Percentiles rank a stretch among this genome's conserved stretches.
These are phyloP conservation scores for Fusarium sp. DNA, from an alignment of 2,329 filamentous ascomycete species.

Conservation along the genomic window DNA sequence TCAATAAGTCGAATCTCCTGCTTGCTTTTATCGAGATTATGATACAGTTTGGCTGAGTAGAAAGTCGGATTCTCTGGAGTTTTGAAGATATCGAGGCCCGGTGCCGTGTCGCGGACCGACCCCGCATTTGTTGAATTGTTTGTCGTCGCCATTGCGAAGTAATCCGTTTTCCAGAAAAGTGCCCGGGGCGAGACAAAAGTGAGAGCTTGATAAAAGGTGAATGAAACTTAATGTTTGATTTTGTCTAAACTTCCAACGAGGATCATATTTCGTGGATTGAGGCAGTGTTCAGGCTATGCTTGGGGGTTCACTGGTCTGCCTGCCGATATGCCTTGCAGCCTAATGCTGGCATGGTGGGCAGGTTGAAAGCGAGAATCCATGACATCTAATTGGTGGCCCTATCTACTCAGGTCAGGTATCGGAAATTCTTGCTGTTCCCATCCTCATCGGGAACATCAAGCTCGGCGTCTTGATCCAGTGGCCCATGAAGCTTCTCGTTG, in stretches of 20 bases:
- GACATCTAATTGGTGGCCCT: no score
- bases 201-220: no score
- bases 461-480: neutral
- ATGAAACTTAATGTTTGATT: no score
- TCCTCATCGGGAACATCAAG: slow-evolving; percentile 4
- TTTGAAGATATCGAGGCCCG: neutral
- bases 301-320: neutral
- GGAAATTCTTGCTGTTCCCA: slow-evolving; percentile 3
- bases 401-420: slow-evolving; percentile 4
- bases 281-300: neutral
- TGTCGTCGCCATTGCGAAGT: neutral
- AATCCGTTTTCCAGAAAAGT: rapidly evolving
- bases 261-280: neutral
- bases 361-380: no score
- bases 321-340: neutral
- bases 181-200: neutral
- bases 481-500: neutral
- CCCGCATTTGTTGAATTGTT: rapidly evolving
- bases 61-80: rapidly evolving
- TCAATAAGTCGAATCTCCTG: neutral
- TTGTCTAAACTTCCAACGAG: no score
- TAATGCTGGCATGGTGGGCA: no score
- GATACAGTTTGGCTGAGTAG: rapidly evolving
- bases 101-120: rapidly evolving
- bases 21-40: rapidly evolving